Evolutionary conservation across 2,329 filamentous ascomycete genomes (phyloP).

Genomic region (Ophiostoma perfectum): DNA sequence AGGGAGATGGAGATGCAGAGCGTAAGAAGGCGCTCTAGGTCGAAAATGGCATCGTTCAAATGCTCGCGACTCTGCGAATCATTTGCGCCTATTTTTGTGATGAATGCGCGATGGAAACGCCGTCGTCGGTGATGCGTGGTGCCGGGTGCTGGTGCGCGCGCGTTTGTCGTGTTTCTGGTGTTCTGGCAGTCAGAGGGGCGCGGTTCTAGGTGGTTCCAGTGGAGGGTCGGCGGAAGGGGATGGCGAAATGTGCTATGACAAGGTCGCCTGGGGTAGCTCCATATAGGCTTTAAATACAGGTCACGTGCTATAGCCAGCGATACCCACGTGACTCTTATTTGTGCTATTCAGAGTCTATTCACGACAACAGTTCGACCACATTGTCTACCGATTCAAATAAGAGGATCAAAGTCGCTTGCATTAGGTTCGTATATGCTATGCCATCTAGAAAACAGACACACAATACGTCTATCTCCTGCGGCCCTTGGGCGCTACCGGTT

Average conservation of each 20-base stretch:
- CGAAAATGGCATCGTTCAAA: background rate
- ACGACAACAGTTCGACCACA: no score
- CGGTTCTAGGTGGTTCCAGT: conserved; percentile 5
- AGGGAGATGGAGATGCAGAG: background rate
- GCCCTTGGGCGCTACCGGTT: conserved; percentile 22
- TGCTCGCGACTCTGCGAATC: background rate
- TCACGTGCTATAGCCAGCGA: background rate
- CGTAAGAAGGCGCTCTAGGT: background rate
- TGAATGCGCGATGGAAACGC: background rate
- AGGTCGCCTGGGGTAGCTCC: conserved; percentile 6
- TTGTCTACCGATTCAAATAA: no score
- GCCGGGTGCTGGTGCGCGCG: background rate
- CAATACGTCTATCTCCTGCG: conserved; percentile 10
- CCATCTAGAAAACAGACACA: background rate
- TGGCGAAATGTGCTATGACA: background rate
- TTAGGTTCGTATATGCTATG: background rate
- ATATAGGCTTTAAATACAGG: background rate
- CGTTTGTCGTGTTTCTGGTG: background rate
- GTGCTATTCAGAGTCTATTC: no score
- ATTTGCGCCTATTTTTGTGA: background rate
- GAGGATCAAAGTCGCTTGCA: background rate
- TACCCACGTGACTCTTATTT: no score
- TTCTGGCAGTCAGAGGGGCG: background rate
- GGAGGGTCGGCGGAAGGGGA: background rate
- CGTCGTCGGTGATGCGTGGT: background rate